phyloP scores from a whole-genome alignment of 768 basidiomycete genomes.

The Leccinum subgranulosum region DNA sequence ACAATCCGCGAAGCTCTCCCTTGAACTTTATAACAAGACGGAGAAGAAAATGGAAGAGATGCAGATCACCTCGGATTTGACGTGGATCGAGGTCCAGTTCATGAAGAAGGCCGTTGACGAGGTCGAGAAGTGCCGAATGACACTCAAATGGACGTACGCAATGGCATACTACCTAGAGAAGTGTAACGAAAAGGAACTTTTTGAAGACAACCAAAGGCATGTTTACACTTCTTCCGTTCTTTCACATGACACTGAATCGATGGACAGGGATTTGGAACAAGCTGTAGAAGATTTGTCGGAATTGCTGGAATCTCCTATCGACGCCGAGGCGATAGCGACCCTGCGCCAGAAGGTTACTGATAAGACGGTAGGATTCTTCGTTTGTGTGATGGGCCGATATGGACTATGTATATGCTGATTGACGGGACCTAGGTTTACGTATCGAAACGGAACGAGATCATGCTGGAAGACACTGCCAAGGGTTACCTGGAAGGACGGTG shows the following conservation, averaged over 20 bases:
- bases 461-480: constrained; percentile 90
- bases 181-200: constrained; percentile 91
- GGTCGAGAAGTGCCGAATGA: constrained; percentile 85
- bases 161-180: constrained; percentile 97
- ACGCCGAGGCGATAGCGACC: constrained; percentile 74
- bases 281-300: constrained; percentile 96
- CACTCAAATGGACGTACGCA: constrained; percentile 98
- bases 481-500: constrained; percentile 87
- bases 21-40: constrained; percentile 89
- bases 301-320: constrained; percentile 87
- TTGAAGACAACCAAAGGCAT: constrained; percentile 94
- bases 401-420: not conserved
- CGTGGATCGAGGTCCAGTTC: constrained; percentile 99
- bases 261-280: constrained; percentile 77
- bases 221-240: constrained; percentile 15
- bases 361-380: constrained; percentile 65
- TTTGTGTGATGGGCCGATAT: not conserved
- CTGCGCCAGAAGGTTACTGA: constrained; percentile 93
- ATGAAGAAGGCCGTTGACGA: constrained; percentile 98
- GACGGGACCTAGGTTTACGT: constrained; percentile 67
- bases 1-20: constrained; percentile 94
- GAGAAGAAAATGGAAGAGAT: constrained; percentile 99
- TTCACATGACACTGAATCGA: not conserved
- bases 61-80: constrained; percentile 87
- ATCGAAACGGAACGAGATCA: constrained; percentile 93